Evolutionary conservation across 2,329 filamentous ascomycete genomes (phyloP).

Genomic region (Verticillium alfalfae): DNA sequence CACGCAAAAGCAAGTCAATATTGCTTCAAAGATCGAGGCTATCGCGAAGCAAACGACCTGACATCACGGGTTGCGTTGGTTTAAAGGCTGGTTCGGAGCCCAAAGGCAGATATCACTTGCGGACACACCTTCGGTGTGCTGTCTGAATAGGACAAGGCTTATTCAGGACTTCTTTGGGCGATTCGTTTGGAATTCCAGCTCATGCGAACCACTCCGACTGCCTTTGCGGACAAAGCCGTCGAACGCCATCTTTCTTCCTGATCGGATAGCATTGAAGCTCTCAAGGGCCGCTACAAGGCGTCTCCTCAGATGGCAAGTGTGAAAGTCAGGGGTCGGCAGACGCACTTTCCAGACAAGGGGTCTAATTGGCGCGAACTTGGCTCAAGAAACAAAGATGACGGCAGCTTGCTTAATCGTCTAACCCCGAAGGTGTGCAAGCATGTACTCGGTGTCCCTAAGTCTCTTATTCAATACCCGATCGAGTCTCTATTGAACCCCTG

Average conservation of each 20-base stretch:
- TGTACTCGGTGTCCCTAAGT: background rate
- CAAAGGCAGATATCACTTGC: background rate
- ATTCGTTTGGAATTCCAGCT: too few relatives aligned
- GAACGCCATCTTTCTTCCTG: background rate
- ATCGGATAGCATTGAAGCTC: background rate
- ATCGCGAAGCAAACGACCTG: background rate
- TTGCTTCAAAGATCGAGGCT: background rate
- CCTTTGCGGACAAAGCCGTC: background rate
- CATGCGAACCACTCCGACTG: background rate
- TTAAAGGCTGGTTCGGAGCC: background rate
- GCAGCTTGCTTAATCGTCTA: background rate
- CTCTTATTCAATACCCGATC: slow-evolving; percentile 6
- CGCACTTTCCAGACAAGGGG: background rate
- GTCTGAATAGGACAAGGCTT: background rate
- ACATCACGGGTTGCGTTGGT: background rate
- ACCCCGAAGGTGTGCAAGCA: background rate
- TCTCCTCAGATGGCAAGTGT: background rate
- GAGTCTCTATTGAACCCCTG: slow-evolving; percentile 16
- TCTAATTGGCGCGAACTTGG: background rate
- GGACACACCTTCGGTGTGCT: background rate
- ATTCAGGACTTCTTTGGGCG: background rate
- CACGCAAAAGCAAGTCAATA: background rate
- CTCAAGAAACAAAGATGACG: background rate
- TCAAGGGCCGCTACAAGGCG: background rate
- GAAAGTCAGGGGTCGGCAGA: background rate